These are phyloP conservation scores for Lanmaoa pseudosensibilis DNA, from an alignment of 768 basidiomycete genomes.

Conservation along the genomic window DNA sequence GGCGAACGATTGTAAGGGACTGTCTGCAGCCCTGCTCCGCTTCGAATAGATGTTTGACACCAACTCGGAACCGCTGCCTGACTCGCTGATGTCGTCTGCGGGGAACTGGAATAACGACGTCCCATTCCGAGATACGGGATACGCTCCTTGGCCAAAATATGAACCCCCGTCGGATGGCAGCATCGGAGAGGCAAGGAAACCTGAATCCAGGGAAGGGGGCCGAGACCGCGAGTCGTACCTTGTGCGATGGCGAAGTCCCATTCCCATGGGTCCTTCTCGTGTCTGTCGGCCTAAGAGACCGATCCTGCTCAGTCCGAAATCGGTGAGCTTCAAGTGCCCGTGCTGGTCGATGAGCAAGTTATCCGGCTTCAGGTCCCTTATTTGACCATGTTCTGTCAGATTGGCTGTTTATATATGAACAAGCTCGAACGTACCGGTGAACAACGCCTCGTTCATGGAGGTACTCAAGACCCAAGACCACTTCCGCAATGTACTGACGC, in stretches of 20 bases:
- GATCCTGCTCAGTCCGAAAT: conserved; percentile 95
- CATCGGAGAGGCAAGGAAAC: conserved; percentile 76
- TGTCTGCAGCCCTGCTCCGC: conserved; percentile 58
- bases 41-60: conserved; percentile 54
- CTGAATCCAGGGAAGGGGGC: conserved; percentile 79
- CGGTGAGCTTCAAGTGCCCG: conserved; percentile 96
- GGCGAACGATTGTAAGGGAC: conserved; percentile 84
- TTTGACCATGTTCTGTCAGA: conserved; percentile 10
- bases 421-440: conserved; percentile 72
- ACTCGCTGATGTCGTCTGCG: conserved; percentile 84
- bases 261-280: conserved; percentile 53
- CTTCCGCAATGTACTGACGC: conserved; percentile 93
- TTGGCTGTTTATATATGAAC: neutral
- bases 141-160: conserved; percentile 75
- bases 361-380: conserved; percentile 95
- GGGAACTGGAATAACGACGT: conserved; percentile 66
- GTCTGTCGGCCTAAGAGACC: conserved; percentile 98
- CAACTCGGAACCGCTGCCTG: conserved; percentile 80
- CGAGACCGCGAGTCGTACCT: conserved; percentile 69
- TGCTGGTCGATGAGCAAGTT: conserved; percentile 96
- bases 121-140: conserved; percentile 56
- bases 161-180: conserved; percentile 70
- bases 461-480: conserved; percentile 92
- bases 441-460: conserved; percentile 95
- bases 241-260: conserved; percentile 52